Base-by-base conservation (phyloP, 2,329 filamentous ascomycete genomes). In the Talaromyces sp. region DNA sequence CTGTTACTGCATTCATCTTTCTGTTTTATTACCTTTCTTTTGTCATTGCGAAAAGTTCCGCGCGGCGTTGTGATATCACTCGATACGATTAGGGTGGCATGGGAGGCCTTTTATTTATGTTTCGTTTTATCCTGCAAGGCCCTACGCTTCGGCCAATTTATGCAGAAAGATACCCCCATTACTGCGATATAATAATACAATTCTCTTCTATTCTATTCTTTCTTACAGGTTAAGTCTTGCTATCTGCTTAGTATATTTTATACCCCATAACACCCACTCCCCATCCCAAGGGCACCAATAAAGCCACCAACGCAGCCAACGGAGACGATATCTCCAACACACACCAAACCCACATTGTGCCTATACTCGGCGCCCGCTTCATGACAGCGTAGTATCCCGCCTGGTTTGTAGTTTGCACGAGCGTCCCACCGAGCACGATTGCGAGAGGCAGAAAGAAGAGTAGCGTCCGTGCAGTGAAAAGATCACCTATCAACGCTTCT, bases 341-440 rank as follows among this genome's bases (percentile, higher is more conserved):
- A 37, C 90, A 88, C 93, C 94, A 98, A 4, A 98, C 85, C 93
- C 94, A 98, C 19, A 98, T 77, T 47, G 91, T 94, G 0, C 92
- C 95, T 14, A 97, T 76, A 5, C 93, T 89, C n/a, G 95, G 95
- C 0, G 93, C 90, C 68, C 87, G 88, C 81, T 97, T 96, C 92
- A 98, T 93, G 22, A 96, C 88, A 7, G 90, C 90, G 70, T 96
- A 87, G 73, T 97, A 98, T 4, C 89, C 87, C 69, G 88, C 86
- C 35, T 82, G 84, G 73, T 97, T 98, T 31, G 90, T 92, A 62
- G 93, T 87, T 70, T 91, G 83, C 58, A 98, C 89, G 68, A 97
- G 82, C 76, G 92, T 93, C 78, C 88, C 91, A 1, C 95, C 95
- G 0, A 80, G 68, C n/a, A 72, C 49, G 4, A 74, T 60, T 27